Conservation (phyloP, 768 basidiomycete species). For the Floccularia luteovirens region DNA sequence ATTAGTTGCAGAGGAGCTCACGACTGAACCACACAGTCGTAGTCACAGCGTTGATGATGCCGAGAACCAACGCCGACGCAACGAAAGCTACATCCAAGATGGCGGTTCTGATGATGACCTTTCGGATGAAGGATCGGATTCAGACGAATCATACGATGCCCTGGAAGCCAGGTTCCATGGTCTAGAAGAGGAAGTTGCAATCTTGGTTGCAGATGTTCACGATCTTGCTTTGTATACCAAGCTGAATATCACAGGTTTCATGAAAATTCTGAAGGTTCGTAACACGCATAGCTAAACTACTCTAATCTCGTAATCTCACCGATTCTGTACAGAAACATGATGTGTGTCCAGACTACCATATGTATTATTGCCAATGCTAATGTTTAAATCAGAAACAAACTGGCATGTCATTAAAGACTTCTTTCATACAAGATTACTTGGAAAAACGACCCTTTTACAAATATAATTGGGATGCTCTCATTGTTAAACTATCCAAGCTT, state of each 20-base stretch:
- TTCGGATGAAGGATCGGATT: constrained; percentile 24
- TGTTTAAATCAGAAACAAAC: constrained; percentile 78
- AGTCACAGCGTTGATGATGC: constrained; percentile 26
- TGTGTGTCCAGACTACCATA: constrained; percentile 30
- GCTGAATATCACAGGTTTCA: constrained; percentile 96
- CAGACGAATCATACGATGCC: constrained; percentile 56
- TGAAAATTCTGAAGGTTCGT: constrained; percentile 91
- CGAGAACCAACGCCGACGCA: constrained; percentile 45
- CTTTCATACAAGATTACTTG: constrained; percentile 87
- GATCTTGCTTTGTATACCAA: constrained; percentile 91
- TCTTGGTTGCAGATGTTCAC: constrained; percentile 88
- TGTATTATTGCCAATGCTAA: background rate
- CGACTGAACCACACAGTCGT: constrained; percentile 8
- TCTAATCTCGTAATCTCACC: background rate
- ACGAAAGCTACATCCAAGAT: constrained; percentile 42
- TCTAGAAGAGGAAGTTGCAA: constrained; percentile 92
- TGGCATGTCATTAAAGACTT: constrained; percentile 66
- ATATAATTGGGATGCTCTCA: constrained; percentile 92
- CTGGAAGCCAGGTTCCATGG: constrained; percentile 82
- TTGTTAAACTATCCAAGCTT: constrained; percentile 90
- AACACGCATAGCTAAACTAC: background rate
- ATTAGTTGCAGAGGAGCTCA: constrained; percentile 56
- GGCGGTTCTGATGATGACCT: constrained; percentile 69
- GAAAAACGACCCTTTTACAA: constrained; percentile 96
- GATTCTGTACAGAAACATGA: constrained; percentile 74